phyloP scores from a whole-genome alignment of 306 rosid species.

The Cicer judaicum region DNA sequence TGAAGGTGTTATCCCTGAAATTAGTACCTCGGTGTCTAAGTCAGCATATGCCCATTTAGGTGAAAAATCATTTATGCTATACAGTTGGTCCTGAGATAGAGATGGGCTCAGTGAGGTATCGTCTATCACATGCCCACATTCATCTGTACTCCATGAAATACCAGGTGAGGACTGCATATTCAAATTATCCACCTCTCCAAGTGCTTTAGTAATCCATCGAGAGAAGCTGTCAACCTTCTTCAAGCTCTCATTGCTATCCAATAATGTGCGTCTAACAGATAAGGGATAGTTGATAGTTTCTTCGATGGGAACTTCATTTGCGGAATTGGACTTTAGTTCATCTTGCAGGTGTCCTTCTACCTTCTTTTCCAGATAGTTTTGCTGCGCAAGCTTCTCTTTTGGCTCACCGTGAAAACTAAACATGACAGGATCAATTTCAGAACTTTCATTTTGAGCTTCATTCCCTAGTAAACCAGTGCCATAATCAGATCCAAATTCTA shows the following conservation, averaged over 20 bases:
- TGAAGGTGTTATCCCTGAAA: conserved; percentile 30
- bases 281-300: conserved; percentile 61
- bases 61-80: conserved; percentile 75
- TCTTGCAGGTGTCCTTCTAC: conserved; percentile 51
- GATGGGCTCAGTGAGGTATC: conserved; percentile 86
- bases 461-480: conserved; percentile 47
- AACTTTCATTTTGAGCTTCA: conserved; percentile 41
- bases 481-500: conserved; percentile 55
- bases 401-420: conserved; percentile 49
- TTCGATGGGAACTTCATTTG: conserved; percentile 53
- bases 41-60: conserved; percentile 81
- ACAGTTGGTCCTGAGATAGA: conserved; percentile 84
- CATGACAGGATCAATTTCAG: conserved; percentile 47
- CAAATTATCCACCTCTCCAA: conserved; percentile 79
- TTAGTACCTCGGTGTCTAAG: conserved; percentile 70
- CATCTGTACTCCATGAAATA: conserved; percentile 80
- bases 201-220: conserved; percentile 77
- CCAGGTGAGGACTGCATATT: conserved; percentile 81
- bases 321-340: conserved; percentile 42
- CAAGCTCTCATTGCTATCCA: conserved; percentile 69
- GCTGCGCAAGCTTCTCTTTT: conserved; percentile 52
- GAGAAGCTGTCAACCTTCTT: conserved; percentile 95
- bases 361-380: conserved; percentile 46
- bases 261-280: conserved; percentile 60
- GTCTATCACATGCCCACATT: conserved; percentile 65